A percentile compares a stretch with the other conserved stretches of the same genome.
These are phyloP conservation scores for Penicillium goetzii DNA, from an alignment of 495 filamentous ascomycete genomes.

Conservation along the genomic window DNA sequence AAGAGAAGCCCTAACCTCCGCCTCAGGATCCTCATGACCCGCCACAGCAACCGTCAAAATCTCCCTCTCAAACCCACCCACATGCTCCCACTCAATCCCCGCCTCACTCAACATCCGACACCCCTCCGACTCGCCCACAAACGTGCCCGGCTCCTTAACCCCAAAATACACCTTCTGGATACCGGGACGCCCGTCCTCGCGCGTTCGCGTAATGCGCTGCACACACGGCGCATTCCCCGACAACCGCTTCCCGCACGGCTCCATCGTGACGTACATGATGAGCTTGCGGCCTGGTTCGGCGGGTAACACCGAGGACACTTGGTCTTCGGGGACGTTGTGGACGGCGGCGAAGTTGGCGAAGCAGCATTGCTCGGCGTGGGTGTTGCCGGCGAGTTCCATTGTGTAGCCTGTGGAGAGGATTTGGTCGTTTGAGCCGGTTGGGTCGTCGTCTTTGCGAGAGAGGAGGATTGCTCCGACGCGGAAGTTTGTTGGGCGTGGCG, in stretches of 20 bases:
- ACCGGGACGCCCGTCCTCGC: conserved; percentile 42
- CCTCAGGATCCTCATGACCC: conserved; percentile 64
- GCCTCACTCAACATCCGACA: conserved; percentile 68
- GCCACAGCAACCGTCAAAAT: conserved; percentile 80
- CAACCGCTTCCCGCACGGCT: conserved; percentile 82
- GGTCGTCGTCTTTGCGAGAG: conserved; percentile 46
- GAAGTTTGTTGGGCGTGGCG: conserved; percentile 87
- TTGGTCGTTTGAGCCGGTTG: conserved; percentile 46
- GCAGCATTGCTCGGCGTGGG: conserved; percentile 92
- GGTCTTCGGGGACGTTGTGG: conserved; percentile 56
- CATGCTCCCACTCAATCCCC: conserved; percentile 72
- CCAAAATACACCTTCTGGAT: conserved; percentile 86
- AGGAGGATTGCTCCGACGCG: conserved; percentile 87
- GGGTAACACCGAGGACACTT: conserved; percentile 60
- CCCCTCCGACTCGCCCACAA: conserved; percentile 80
- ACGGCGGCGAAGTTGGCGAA: conserved; percentile 71
- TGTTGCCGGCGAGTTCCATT: conserved; percentile 88
- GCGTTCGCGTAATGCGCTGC: conserved; percentile 71
- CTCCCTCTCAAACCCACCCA: conserved; percentile 77
- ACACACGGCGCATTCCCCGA: conserved; percentile 84
- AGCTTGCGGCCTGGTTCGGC: conserved; percentile 44
- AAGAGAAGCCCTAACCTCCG: conserved; percentile 41
- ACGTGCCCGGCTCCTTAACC: conserved; percentile 84
- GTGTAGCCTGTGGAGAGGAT: conserved; percentile 88
- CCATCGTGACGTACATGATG: conserved; percentile 89